These are phyloP conservation scores for Cucumis sativus DNA, from an alignment of 306 rosid species.

Conservation along the genomic window DNA sequence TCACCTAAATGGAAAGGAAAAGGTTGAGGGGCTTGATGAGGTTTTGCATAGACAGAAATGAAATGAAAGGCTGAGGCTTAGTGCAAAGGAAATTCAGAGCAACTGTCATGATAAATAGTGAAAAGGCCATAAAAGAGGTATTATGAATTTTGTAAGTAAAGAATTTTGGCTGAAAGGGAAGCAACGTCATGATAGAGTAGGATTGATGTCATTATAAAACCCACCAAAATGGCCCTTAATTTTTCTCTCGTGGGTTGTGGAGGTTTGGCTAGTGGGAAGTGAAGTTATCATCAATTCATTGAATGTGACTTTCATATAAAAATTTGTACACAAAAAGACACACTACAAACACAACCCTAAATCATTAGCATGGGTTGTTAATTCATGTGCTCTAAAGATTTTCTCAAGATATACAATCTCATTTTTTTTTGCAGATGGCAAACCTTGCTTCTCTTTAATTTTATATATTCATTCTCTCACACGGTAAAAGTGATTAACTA, in stretches of 20 bases:
- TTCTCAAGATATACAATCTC: not conserved
- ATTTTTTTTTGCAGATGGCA: not conserved
- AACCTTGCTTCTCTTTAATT: not conserved
- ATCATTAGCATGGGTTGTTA: not conserved
- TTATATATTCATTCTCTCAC: too few relatives aligned
- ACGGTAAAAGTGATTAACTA: too few relatives aligned
- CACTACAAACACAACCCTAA: not conserved
- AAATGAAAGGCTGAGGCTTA: not conserved
- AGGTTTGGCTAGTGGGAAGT: not conserved
- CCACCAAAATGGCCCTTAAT: not conserved
- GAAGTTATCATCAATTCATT: slow-evolving; percentile 6
- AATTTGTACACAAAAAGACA: not conserved
- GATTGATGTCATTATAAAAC: slow-evolving; percentile 8
- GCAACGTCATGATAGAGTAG: slow-evolving; percentile 8
- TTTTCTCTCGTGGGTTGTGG: not conserved
- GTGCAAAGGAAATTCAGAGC: not conserved
- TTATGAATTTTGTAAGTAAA: not conserved
- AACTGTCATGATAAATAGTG: not conserved
- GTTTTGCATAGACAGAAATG: not conserved
- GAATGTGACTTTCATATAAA: not conserved
- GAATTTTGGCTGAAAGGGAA: not conserved
- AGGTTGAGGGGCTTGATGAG: not conserved
- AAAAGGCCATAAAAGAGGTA: not conserved
- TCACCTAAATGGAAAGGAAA: not conserved
- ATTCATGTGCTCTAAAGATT: slow-evolving; percentile 6